Evolutionary conservation across 768 basidiomycete genomes (phyloP), one percentile per base, ranked within the genome.

Genomic region (Mycena floridula): DNA sequence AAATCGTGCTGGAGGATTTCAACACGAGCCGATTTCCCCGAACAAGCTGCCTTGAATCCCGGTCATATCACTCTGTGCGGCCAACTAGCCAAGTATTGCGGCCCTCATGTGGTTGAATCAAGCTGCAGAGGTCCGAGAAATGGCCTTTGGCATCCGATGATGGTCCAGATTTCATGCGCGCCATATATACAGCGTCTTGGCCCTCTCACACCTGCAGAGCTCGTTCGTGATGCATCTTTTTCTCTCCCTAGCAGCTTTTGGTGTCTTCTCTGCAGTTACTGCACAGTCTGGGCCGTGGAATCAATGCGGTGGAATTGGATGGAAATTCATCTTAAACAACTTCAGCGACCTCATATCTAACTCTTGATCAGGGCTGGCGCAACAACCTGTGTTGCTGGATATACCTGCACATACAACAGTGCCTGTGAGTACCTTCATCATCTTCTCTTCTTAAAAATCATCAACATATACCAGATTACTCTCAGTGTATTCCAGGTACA

Each of bases 401-500:
- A 70, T 46, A 64, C 58, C 11, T 74, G 73, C 53, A 69, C 66
- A 1, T 56, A 56, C 27, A 63, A 49, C 38, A 74, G 68, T 47
- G 54, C 62, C 43, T 74, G 70, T 70, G 52, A 37, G 59, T 46
- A 18, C 5, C 9, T 18, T 30, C 2, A 26, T 18, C 21, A n/a
- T 16, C 24, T 25, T 13, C 43, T 18, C 25, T 28, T 8, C 22
- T 42, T 2, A 40, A 5, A n/a, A n/a, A n/a, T n/a, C n/a, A n/a
- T n/a, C n/a, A 30, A 12, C 15, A 9, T 23, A 15, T 30, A 43
- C 23, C 52, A 78, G 75, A 72, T 51, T 76, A 78, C 52, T 78
- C 74, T 2, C 76, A 77, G 57, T 78, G 77, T 50, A 52, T 74
- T 20, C 75, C 76, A 8, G 70, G 65, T 21, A 50, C 58, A 13